Conservation (phyloP, 23 red algal genomes). For the Chondrus crispus region DNA sequence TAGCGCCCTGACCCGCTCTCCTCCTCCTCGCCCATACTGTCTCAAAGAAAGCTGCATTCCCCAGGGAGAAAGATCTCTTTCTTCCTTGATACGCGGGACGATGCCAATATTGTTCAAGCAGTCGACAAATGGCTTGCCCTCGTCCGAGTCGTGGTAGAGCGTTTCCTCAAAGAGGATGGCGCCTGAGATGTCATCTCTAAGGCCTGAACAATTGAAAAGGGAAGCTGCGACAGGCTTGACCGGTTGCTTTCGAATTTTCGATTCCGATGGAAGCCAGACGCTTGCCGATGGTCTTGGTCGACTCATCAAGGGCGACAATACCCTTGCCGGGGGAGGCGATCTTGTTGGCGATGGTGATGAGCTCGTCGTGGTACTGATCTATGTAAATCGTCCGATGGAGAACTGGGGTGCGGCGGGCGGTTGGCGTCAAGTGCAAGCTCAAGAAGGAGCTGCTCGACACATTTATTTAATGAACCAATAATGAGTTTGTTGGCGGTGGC, state of each 20-base stretch:
- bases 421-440: too few relatives aligned
- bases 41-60: constrained; percentile 82
- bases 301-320: constrained; percentile 96
- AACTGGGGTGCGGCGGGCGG: too few relatives aligned
- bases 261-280: constrained; percentile 94
- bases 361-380: constrained; percentile 82
- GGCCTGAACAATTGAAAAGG: constrained; percentile 92
- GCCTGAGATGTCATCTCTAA: constrained; percentile 94
- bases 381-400: constrained; percentile 36
- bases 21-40: too few relatives aligned
- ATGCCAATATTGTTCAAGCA: constrained; percentile 86
- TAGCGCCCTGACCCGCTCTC: too few relatives aligned
- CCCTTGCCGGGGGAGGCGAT: constrained; percentile 95
- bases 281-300: constrained; percentile 98
- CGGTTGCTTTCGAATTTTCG: constrained; percentile 91
- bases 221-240: constrained; percentile 90
- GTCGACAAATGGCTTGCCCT: constrained; percentile 95
- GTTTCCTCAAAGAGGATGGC: constrained; percentile 99
- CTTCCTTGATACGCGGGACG: constrained; percentile 98
- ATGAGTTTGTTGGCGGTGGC: constrained; percentile 62
- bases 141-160: constrained; percentile 74
- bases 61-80: constrained; percentile 90
- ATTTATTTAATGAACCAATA: too few relatives aligned
- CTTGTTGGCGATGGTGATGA: constrained; percentile 68
- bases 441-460: too few relatives aligned